phyloP scores from a whole-genome alignment of 75 land plant species.

The Isoetes taiwanensis region DNA sequence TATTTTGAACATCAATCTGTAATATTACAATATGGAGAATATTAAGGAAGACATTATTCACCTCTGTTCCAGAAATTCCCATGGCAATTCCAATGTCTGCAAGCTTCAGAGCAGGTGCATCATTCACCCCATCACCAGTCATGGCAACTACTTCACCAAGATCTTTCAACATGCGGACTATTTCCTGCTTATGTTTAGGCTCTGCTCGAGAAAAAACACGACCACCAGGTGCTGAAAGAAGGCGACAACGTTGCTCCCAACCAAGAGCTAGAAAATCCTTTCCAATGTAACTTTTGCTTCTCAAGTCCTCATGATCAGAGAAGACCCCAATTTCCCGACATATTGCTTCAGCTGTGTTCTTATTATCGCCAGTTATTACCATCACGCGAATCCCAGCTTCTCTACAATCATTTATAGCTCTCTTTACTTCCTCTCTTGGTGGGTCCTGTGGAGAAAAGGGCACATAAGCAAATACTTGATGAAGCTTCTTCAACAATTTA shows the following conservation, averaged over 20 bases:
- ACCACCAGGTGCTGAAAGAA: conserved; percentile 49
- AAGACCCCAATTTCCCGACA: conserved; percentile 70
- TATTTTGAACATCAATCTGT: background rate
- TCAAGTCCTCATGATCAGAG: conserved; percentile 32
- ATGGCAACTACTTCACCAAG: conserved; percentile 83
- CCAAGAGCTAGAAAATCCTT: conserved; percentile 62
- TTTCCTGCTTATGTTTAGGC: conserved; percentile 86
- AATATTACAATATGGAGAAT: background rate
- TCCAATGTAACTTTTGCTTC: conserved; percentile 57
- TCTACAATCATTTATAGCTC: conserved; percentile 67
- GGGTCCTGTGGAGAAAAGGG: conserved; percentile 43
- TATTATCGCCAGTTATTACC: conserved; percentile 93
- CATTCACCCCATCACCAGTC: conserved; percentile 98
- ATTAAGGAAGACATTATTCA: conserved; percentile 8
- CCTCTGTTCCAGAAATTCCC: conserved; percentile 94
- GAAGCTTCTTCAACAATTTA: background rate
- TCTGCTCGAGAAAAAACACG: conserved; percentile 83
- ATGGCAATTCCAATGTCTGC: conserved; percentile 94
- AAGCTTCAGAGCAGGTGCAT: conserved; percentile 87
- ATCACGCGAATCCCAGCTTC: conserved; percentile 78
- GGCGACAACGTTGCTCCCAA: conserved; percentile 24
- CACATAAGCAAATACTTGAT: background rate
- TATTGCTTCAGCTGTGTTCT: conserved; percentile 83
- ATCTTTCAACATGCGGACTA: conserved; percentile 74
- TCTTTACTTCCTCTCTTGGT: conserved; percentile 73